Conservation (phyloP, 2,329 filamentous ascomycete species). For the Aspergillus sp. region DNA sequence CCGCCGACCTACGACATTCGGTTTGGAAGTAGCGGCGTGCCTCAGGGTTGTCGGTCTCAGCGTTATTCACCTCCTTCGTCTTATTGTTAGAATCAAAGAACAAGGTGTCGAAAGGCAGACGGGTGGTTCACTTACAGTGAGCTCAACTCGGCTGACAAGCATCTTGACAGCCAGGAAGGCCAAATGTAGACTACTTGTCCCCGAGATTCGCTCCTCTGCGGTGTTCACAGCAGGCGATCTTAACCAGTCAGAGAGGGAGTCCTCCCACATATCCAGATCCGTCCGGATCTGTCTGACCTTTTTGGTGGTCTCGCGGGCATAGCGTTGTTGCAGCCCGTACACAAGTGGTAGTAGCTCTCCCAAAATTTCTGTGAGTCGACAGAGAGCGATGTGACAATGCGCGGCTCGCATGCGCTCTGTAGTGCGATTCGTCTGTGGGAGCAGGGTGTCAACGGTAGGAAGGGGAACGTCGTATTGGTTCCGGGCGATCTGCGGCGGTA, state of each 20-base stretch:
- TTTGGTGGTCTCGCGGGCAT: slow-evolving; percentile 43
- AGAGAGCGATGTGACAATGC: slow-evolving; percentile 53
- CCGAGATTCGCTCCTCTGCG: slow-evolving; percentile 35
- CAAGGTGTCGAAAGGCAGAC: background rate
- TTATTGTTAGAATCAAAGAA: slow-evolving; percentile 1
- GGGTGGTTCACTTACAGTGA: slow-evolving; percentile 37
- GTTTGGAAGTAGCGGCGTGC: slow-evolving; percentile 49
- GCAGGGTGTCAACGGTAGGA: slow-evolving; percentile 45
- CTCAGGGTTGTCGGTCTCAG: slow-evolving; percentile 44
- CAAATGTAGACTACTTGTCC: slow-evolving; percentile 45
- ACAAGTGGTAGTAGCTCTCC: slow-evolving; percentile 46
- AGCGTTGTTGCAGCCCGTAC: slow-evolving; percentile 44
- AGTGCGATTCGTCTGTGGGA: slow-evolving; percentile 33
- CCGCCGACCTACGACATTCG: slow-evolving; percentile 42
- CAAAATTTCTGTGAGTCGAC: slow-evolving; percentile 47
- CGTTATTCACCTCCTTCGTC: slow-evolving; percentile 40
- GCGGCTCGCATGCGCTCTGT: slow-evolving; percentile 46
- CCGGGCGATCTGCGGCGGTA: slow-evolving; percentile 52
- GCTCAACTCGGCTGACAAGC: slow-evolving; percentile 46
- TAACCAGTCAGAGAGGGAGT: slow-evolving; percentile 44
- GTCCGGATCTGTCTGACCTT: slow-evolving; percentile 45
- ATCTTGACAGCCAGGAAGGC: slow-evolving; percentile 46
- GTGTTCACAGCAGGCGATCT: slow-evolving; percentile 26
- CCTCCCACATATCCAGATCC: slow-evolving; percentile 46
- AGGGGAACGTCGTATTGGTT: slow-evolving; percentile 57